These are phyloP conservation scores for Microsporum audouinii DNA, from an alignment of 2,329 filamentous ascomycete species.

Conservation along the genomic window DNA sequence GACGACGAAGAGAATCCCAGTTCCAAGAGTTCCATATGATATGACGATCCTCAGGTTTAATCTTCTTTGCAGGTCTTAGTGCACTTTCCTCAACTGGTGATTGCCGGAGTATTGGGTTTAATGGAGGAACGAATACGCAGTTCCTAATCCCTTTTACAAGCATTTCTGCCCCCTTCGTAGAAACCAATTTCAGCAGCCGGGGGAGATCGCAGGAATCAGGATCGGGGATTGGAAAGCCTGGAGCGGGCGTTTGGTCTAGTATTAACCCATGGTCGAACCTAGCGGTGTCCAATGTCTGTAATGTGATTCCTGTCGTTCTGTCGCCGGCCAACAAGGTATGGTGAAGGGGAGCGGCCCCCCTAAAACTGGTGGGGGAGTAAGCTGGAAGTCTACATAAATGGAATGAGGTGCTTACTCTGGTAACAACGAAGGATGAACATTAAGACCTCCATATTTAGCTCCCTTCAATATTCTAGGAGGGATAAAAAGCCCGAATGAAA, in stretches of 20 bases:
- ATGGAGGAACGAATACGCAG: constrained; percentile 54
- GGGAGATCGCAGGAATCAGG: constrained; percentile 41
- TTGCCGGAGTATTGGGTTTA: constrained; percentile 25
- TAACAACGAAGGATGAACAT: constrained; percentile 84
- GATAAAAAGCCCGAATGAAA: constrained; percentile 88
- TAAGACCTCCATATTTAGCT: constrained; percentile 74
- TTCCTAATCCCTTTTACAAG: constrained; percentile 54
- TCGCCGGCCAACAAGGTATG: constrained; percentile 61
- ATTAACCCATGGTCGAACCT: constrained; percentile 70
- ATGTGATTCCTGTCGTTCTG: constrained; percentile 57
- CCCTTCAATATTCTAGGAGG: constrained; percentile 60
- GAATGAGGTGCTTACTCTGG: constrained; percentile 51
- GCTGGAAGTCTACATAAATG: background rate
- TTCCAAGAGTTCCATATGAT: constrained; percentile 50
- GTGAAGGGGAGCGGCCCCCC: constrained; percentile 76
- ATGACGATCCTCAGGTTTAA: constrained; percentile 52
- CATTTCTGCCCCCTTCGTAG: constrained; percentile 55
- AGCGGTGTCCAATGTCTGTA: constrained; percentile 72
- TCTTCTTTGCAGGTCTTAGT: constrained; percentile 57
- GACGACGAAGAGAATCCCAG: constrained; percentile 44
- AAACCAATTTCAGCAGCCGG: constrained; percentile 45
- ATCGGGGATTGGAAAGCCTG: constrained; percentile 40
- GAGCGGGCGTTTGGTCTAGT: constrained; percentile 55
- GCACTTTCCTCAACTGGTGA: constrained; percentile 20
- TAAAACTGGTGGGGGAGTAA: constrained; percentile 45